phyloP scores from a whole-genome alignment of 1,139 yeast genomes.

The Sugiyamaella neomexicana region DNA sequence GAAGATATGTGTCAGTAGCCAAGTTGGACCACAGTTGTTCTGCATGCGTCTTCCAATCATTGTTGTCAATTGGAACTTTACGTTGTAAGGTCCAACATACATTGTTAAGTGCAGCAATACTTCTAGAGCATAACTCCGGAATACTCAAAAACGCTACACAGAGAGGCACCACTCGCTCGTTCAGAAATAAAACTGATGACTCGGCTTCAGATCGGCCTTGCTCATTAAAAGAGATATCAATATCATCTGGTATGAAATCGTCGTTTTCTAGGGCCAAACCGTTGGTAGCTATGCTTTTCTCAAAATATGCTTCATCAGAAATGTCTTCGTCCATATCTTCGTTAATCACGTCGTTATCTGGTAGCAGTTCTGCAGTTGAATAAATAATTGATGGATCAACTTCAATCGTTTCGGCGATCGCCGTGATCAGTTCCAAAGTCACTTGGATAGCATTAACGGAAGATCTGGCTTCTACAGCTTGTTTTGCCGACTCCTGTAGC shows the following conservation, averaged over 20 bases:
- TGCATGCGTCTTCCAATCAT: constrained; percentile 35
- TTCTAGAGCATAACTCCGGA: constrained; percentile 45
- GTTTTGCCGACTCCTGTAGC: constrained; percentile 45
- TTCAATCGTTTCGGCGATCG: constrained; percentile 62
- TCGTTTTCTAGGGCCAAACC: constrained; percentile 21
- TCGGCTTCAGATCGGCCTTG: constrained; percentile 9
- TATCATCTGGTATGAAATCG: constrained; percentile 22
- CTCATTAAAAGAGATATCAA: constrained; percentile 18
- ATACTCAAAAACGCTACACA: constrained; percentile 25
- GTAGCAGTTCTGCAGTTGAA: constrained; percentile 21
- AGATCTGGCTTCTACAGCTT: constrained; percentile 50
- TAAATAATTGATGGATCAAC: constrained; percentile 33
- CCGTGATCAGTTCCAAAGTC: constrained; percentile 71
- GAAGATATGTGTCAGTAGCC: constrained; percentile 24
- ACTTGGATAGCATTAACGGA: constrained; percentile 64
- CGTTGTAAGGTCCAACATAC: constrained; percentile 40
- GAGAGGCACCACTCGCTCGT: constrained; percentile 26
- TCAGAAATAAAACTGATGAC: constrained; percentile 22
- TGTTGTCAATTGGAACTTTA: constrained; percentile 23
- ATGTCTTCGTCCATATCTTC: constrained; percentile 23
- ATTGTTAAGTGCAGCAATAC: constrained; percentile 69
- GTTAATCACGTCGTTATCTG: constrained; percentile 17
- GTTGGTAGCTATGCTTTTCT: constrained; percentile 17
- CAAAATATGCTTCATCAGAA: constrained; percentile 23
- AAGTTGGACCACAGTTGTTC: constrained; percentile 35